phyloP scores from a whole-genome alignment of 2,329 filamentous ascomycete genomes.

The Hypoxylon sp. region DNA sequence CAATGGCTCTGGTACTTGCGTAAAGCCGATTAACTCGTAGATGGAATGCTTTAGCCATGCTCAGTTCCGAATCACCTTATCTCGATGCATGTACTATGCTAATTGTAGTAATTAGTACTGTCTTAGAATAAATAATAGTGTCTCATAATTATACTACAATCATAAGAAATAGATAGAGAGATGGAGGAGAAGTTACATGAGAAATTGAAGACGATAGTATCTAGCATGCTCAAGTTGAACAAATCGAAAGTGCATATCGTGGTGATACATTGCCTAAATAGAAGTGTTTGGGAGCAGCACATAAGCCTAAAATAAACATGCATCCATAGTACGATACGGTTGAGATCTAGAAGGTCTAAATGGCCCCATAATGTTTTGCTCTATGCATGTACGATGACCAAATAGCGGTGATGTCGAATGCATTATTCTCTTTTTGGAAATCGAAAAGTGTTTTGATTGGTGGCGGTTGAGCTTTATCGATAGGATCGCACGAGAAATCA shows the following conservation, averaged over 20 bases:
- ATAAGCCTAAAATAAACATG: background rate
- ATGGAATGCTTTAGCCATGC: background rate
- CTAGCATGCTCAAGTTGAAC: too few species aligned
- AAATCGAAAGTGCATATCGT: background rate
- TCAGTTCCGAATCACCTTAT: background rate
- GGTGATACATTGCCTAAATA: background rate
- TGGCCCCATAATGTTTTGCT: background rate
- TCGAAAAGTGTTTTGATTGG: slow-evolving; percentile 45
- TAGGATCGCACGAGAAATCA: slow-evolving; percentile 31
- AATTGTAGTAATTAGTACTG: too few species aligned
- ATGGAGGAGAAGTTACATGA: too few species aligned
- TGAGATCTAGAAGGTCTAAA: slow-evolving; percentile 19
- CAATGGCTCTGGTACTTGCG: background rate
- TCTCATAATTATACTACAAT: too few species aligned
- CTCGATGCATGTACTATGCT: too few species aligned
- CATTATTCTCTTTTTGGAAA: slow-evolving; percentile 36
- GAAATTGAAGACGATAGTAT: too few species aligned
- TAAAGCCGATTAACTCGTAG: background rate
- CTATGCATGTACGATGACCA: slow-evolving; percentile 10
- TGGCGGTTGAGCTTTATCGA: slow-evolving; percentile 37
- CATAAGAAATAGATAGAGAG: too few species aligned
- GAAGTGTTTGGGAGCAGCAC: background rate
- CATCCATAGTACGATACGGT: background rate
- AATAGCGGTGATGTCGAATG: slow-evolving; percentile 24
- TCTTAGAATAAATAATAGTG: too few species aligned